These are phyloP conservation scores for Cyberlindnera xylosilytica DNA, from an alignment of 805 yeast species.

Conservation along the genomic window DNA sequence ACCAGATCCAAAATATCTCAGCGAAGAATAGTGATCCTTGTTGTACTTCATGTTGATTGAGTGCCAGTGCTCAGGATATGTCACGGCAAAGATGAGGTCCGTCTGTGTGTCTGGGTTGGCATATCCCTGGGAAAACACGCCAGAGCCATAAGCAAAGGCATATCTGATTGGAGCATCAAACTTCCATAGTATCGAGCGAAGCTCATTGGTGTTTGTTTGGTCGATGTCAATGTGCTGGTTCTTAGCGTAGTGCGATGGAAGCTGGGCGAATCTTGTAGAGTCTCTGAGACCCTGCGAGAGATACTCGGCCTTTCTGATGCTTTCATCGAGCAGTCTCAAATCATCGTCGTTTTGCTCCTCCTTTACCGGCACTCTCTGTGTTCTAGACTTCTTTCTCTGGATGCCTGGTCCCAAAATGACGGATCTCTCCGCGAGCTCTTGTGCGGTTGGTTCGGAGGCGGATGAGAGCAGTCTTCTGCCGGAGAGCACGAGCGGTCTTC, in stretches of 20 bases:
- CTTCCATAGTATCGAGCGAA: slow-evolving; percentile 47
- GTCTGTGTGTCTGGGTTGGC: slow-evolving; percentile 58
- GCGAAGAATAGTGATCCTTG: slow-evolving; percentile 74
- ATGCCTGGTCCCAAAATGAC: slow-evolving; percentile 16
- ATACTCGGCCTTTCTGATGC: slow-evolving; percentile 26
- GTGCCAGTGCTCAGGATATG: slow-evolving; percentile 76
- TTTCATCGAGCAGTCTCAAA: slow-evolving; percentile 22
- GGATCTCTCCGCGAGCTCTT: slow-evolving; percentile 24
- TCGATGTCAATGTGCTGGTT: slow-evolving; percentile 55
- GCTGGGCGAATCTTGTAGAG: slow-evolving; percentile 19
- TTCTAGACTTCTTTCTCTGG: slow-evolving; percentile 1
- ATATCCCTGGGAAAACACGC: slow-evolving; percentile 80
- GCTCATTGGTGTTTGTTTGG: slow-evolving; percentile 36
- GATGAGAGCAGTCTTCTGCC: slow-evolving; percentile 20
- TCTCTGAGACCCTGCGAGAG: slow-evolving; percentile 19
- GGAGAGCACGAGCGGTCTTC: background rate
- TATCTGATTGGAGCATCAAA: slow-evolving; percentile 72
- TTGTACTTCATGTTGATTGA: slow-evolving; percentile 59
- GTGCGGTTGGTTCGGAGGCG: slow-evolving; percentile 21
- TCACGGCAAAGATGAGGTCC: slow-evolving; percentile 82
- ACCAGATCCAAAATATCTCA: slow-evolving; percentile 58
- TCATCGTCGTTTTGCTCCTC: slow-evolving; percentile 10
- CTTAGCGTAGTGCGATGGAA: slow-evolving; percentile 56
- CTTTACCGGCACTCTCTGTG: background rate
- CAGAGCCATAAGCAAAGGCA: slow-evolving; percentile 94